Conservation (phyloP, 1,284 basidiomycete genomes). For the Sparassis latifolia region DNA sequence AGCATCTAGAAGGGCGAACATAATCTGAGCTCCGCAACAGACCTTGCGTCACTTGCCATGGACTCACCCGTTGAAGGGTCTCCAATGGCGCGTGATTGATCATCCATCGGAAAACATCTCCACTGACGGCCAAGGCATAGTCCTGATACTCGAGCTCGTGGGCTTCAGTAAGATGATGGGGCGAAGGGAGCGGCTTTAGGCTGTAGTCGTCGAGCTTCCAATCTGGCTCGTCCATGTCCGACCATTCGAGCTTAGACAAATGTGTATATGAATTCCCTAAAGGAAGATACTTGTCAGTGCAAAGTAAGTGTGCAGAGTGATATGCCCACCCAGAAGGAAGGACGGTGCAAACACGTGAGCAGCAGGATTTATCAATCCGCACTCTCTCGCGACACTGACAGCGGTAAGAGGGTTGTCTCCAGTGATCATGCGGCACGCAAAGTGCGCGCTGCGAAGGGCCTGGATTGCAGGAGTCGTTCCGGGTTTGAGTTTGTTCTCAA, state of each 20-base stretch:
- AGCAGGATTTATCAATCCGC: conserved; percentile 82
- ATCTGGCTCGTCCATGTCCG: conserved; percentile 82
- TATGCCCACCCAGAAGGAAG: conserved; percentile 64
- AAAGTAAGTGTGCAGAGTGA: not conserved
- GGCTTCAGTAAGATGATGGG: conserved; percentile 60
- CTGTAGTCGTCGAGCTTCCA: conserved; percentile 88
- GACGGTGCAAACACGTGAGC: conserved; percentile 88
- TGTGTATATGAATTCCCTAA: conserved; percentile 58
- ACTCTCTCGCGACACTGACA: conserved; percentile 95
- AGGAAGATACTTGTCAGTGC: not conserved
- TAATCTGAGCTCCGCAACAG: not conserved
- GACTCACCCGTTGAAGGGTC: conserved; percentile 81
- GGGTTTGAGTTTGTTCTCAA: conserved; percentile 97
- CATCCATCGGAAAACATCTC: conserved; percentile 99
- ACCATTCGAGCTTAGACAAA: conserved; percentile 80
- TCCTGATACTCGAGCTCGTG: conserved; percentile 77
- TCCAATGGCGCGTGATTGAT: conserved; percentile 92
- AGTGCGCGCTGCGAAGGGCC: conserved; percentile 82
- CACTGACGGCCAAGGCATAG: conserved; percentile 89
- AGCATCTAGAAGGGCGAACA: conserved; percentile 66
- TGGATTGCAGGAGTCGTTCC: conserved; percentile 92
- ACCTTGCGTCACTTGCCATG: not conserved
- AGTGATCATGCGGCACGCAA: conserved; percentile 97
- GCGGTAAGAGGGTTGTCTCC: conserved; percentile 97
- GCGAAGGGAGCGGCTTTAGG: conserved; percentile 70